These are phyloP conservation scores for Rachicladosporium sp. DNA, from an alignment of 2,329 filamentous ascomycete genomes.

Conservation along the genomic window DNA sequence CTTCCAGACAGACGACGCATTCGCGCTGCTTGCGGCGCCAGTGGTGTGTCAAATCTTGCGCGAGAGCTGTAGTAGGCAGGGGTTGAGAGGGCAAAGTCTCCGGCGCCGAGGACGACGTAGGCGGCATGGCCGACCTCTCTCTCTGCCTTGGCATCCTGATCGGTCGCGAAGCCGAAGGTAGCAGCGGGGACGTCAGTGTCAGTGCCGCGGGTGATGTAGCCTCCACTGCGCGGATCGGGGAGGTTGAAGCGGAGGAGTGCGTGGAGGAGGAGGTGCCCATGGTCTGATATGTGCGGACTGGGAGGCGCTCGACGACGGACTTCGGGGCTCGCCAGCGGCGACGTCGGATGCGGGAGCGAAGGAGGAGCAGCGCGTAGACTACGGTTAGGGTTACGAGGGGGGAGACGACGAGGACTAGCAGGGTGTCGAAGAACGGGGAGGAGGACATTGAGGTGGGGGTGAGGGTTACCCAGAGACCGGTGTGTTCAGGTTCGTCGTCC, in stretches of 20 bases:
- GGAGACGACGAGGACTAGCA: constrained; percentile 92
- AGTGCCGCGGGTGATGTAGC: constrained; percentile 22
- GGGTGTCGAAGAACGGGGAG: constrained; percentile 88
- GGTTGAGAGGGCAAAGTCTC: too few relatives aligned
- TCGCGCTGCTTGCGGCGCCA: constrained; percentile 62
- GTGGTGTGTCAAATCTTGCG: constrained; percentile 38
- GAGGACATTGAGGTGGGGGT: constrained; percentile 78
- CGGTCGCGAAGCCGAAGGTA: constrained; percentile 39
- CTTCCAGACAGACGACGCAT: constrained; percentile 92
- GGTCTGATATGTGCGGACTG: constrained; percentile 88
- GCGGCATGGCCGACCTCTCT: too few relatives aligned
- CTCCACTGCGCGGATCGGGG: background rate
- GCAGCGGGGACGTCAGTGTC: constrained; percentile 64
- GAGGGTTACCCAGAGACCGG: constrained; percentile 92
- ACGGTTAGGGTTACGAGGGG: constrained; percentile 84
- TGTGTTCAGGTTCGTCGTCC: constrained; percentile 31
- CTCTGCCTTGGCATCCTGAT: constrained; percentile 15
- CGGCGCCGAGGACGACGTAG: too few relatives aligned
- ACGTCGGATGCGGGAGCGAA: constrained; percentile 78
- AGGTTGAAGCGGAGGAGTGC: constrained; percentile 12
- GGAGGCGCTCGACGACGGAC: constrained; percentile 85
- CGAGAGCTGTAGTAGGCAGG: constrained; percentile 10
- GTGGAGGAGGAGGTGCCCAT: constrained; percentile 49
- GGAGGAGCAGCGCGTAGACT: constrained; percentile 76
- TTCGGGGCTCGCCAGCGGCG: constrained; percentile 95